Percentiles rank a stretch among this genome's conserved stretches.
These are phyloP conservation scores for Jackrogersella multiformis DNA, from an alignment of 495 filamentous ascomycete species.

Conservation along the genomic window DNA sequence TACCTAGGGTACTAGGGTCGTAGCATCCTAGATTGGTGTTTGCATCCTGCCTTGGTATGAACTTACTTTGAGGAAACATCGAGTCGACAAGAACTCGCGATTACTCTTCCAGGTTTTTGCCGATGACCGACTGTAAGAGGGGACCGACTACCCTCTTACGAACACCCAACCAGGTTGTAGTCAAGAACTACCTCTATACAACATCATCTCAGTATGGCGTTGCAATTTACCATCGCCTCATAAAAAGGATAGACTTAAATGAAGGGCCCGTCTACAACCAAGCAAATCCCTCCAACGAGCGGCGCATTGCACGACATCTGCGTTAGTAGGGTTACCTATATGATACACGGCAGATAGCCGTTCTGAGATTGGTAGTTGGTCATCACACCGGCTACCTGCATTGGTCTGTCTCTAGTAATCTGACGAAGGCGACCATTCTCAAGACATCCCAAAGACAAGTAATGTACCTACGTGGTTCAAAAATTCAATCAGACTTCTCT, in stretches of 20 bases:
- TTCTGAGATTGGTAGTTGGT: conserved; percentile 28
- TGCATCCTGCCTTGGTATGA: conserved; percentile 15
- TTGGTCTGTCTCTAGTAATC: conserved; percentile 15
- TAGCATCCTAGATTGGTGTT: conserved; percentile 9
- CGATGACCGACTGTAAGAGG: neutral
- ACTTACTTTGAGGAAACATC: conserved; percentile 22
- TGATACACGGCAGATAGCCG: conserved; percentile 20
- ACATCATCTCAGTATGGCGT: too few relatives aligned
- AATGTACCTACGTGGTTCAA: neutral
- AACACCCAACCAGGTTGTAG: neutral
- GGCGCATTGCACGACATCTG: conserved; percentile 9
- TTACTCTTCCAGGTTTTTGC: conserved; percentile 11
- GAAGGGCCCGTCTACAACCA: conserved; percentile 12
- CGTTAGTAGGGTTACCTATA: conserved; percentile 1
- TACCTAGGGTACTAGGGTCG: conserved; percentile 7
- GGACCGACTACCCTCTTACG: conserved; percentile 20
- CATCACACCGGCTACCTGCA: conserved; percentile 32
- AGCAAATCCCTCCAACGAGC: neutral
- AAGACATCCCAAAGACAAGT: conserved; percentile 11
- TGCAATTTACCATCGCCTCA: too few relatives aligned
- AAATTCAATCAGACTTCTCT: conserved; percentile 21
- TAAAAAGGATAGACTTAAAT: conserved; percentile 1
- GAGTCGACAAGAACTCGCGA: conserved; percentile 13
- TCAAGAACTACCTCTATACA: too few relatives aligned
- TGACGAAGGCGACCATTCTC: neutral